phyloP scores from a whole-genome alignment of 2,329 filamentous ascomycete species.

The Aspergillus felis region DNA sequence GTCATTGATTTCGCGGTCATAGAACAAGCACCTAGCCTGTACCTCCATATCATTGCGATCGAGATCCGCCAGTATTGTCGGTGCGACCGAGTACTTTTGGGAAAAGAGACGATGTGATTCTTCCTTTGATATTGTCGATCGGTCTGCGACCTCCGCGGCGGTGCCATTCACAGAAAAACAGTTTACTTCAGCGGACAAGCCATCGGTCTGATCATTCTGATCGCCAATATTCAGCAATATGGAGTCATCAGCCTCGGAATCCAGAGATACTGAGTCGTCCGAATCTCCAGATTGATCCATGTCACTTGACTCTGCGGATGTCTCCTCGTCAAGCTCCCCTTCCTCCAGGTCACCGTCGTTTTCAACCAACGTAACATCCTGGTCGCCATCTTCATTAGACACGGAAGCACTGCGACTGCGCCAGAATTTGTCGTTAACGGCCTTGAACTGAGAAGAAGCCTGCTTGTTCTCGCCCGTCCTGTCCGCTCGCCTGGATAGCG shows the following conservation, averaged over 20 bases:
- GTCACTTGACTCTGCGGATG: slow-evolving; percentile 8
- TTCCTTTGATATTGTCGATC: slow-evolving; percentile 26
- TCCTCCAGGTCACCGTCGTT: slow-evolving; percentile 20
- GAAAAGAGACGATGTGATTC: slow-evolving; percentile 31
- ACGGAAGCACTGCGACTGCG: slow-evolving; percentile 33
- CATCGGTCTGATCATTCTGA: slow-evolving; percentile 11
- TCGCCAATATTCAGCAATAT: slow-evolving; percentile 42
- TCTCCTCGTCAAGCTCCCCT: slow-evolving; percentile 25
- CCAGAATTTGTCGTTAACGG: slow-evolving; percentile 37
- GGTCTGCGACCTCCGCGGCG: neutral
- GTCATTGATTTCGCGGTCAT: slow-evolving; percentile 33
- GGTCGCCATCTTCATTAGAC: slow-evolving; percentile 16
- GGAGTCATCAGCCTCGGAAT: slow-evolving; percentile 38
- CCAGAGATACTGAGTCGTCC: slow-evolving; percentile 28
- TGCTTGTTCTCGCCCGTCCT: slow-evolving; percentile 13
- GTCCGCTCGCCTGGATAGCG: slow-evolving; percentile 30
- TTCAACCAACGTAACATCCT: slow-evolving; percentile 5
- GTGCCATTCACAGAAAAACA: slow-evolving; percentile 4
- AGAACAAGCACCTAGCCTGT: slow-evolving; percentile 40
- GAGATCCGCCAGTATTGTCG: slow-evolving; percentile 36
- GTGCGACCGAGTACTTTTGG: slow-evolving; percentile 32
- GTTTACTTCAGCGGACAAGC: slow-evolving; percentile 11
- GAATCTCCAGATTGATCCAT: slow-evolving; percentile 24
- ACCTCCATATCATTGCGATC: slow-evolving; percentile 35
- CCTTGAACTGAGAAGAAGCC: slow-evolving; percentile 26